Evolutionary conservation across 371 early-diverging fungal genomes (phyloP), one percentile per base, ranked within the genome.

Genomic region (Choanephora cucurbitarum): DNA sequence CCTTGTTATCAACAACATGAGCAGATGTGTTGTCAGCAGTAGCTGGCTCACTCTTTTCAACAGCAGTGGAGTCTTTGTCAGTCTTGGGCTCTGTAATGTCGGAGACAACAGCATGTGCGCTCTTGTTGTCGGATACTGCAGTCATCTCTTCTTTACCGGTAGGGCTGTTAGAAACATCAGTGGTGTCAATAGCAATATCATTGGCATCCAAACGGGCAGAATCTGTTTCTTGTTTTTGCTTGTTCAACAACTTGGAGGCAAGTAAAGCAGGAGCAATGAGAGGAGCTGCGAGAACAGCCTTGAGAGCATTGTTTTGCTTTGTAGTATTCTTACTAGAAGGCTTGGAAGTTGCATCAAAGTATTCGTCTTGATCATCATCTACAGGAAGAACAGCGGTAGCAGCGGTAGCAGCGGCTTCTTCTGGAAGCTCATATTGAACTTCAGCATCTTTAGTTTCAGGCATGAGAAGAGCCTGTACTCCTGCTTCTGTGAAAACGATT

Each of bases 251-350:
- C 60, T 90, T 89, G 5, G 81, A 67, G 37, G 81, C 72, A 21
- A 88, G 71, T 8, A 92, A 77, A 15, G 78, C 63, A 17, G 64
- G 58, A 8, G 84, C 18, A 18, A 37, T 34, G 1, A 49, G 1
- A 21, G 49, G n/a, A 5, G 33, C 49, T 21, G 33, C 49, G 14
- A 32, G 10, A 31, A 37, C 10, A 0, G 22, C 17, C 39, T 49
- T 49, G 32, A 28, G 31, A 18, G 22, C 37, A 37, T 37, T 34
- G 37, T 14, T 37, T 11, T 37, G 37, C 37, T 37, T 37, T 23
- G 33, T 28, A 21, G 60, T 55, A 13, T 49, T 49, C 28, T 33
- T 43, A 17, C 60, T 60, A 4, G 60, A 54, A 39, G 55, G 60
- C 45, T 60, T 60, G 21, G 62, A 62, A 31, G 40, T 43, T 17